Evolutionary conservation across 768 basidiomycete genomes (phyloP).

Genomic region (Suillus ampliporus): DNA sequence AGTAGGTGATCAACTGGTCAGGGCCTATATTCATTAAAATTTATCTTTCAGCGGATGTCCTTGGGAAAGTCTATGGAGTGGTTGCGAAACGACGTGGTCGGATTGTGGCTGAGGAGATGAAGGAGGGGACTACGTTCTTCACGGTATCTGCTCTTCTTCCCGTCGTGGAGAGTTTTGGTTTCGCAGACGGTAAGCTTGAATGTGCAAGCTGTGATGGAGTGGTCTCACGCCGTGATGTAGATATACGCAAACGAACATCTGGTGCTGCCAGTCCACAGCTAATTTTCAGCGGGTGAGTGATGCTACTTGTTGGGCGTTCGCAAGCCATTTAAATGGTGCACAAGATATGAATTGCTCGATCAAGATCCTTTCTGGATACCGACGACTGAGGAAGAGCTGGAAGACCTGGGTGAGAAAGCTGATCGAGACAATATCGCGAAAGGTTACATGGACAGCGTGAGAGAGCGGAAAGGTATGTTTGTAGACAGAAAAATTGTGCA

Average conservation of each 20-base stretch:
- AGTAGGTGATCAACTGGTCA: slow-evolving; percentile 57
- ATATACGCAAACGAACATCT: slow-evolving; percentile 94
- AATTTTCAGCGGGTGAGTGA: slow-evolving; percentile 88
- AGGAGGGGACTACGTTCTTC: slow-evolving; percentile 95
- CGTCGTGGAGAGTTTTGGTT: slow-evolving; percentile 97
- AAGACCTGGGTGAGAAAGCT: slow-evolving; percentile 96
- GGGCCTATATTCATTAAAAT: slow-evolving; percentile 17
- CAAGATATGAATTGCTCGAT: slow-evolving; percentile 90
- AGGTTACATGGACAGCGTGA: slow-evolving; percentile 87
- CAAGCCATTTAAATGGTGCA: slow-evolving; percentile 22
- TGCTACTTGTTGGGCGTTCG: background rate
- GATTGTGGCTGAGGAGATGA: slow-evolving; percentile 98
- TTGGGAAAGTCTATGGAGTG: slow-evolving; percentile 97
- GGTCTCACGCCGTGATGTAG: slow-evolving; percentile 46
- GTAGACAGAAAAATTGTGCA: slow-evolving; percentile 95
- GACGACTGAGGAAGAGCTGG: slow-evolving; percentile 94
- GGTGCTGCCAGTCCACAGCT: slow-evolving; percentile 97
- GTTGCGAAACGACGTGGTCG: slow-evolving; percentile 89
- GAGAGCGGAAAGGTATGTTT: slow-evolving; percentile 94
- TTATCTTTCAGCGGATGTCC: slow-evolving; percentile 76
- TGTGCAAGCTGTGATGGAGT: background rate
- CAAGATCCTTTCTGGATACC: slow-evolving; percentile 98
- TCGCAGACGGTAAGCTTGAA: slow-evolving; percentile 80
- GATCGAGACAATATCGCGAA: slow-evolving; percentile 94
- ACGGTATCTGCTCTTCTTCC: slow-evolving; percentile 90